These are phyloP conservation scores for Monascus purpureus DNA, from an alignment of 495 filamentous ascomycete genomes.

Conservation along the genomic window DNA sequence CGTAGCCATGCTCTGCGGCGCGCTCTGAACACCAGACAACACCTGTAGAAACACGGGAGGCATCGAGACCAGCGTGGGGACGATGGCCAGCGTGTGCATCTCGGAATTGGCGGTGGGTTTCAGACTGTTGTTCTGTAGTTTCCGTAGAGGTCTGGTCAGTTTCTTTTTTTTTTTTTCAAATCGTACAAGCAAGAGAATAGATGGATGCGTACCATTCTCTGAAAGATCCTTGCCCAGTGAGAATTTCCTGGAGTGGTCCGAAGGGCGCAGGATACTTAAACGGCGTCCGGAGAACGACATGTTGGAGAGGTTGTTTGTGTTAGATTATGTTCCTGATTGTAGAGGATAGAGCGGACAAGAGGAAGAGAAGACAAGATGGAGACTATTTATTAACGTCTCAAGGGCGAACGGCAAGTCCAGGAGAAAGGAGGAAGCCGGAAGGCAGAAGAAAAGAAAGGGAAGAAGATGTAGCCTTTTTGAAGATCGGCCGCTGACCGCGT, in stretches of 20 bases:
- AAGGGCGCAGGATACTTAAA: conserved; percentile 31
- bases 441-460: too few species aligned
- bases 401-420: too few species aligned
- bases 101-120: conserved; percentile 76
- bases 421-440: too few species aligned
- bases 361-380: conserved; percentile 3
- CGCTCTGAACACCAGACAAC: conserved; percentile 81
- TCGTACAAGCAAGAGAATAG: too few species aligned
- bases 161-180: background rate
- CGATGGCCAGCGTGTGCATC: conserved; percentile 76
- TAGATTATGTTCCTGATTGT: background rate
- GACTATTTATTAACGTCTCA: too few species aligned
- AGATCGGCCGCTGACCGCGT: too few species aligned
- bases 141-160: conserved; percentile 4
- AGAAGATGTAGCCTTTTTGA: too few species aligned
- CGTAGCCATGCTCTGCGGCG: conserved; percentile 65
- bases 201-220: conserved; percentile 31
- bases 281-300: conserved; percentile 41
- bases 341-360: conserved; percentile 1
- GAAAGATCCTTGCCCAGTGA: conserved; percentile 27
- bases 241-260: conserved; percentile 18
- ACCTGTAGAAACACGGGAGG: conserved; percentile 66
- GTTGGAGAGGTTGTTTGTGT: conserved; percentile 8
- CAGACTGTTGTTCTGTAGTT: conserved; percentile 50
- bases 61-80: conserved; percentile 79